Percentiles rank a stretch among this genome's conserved stretches.
Conservation (phyloP, 768 basidiomycete species). For the Mycena galericulata region DNA sequence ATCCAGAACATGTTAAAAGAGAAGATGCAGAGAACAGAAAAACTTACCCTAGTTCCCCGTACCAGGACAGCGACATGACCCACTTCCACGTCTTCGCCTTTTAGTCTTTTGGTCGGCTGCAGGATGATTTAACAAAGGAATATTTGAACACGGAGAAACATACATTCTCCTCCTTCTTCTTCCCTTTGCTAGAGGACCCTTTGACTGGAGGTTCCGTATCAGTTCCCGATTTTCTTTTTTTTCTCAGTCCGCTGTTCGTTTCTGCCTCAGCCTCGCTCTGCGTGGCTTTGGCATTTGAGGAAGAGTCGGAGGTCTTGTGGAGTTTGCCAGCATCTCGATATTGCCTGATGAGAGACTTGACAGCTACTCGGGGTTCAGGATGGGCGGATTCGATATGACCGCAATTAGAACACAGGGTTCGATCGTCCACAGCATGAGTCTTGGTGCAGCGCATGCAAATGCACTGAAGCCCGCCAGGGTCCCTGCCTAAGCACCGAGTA, state of each 20-base stretch:
- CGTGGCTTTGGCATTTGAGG: background rate
- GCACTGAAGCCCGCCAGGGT: background rate
- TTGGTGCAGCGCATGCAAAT: conserved; percentile 5
- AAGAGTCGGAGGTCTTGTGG: background rate
- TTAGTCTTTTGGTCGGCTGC: too few species aligned
- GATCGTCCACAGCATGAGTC: background rate
- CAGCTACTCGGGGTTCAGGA: background rate
- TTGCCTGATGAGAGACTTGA: background rate
- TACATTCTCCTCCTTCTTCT: background rate
- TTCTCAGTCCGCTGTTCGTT: background rate
- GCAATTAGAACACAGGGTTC: conserved; percentile 1
- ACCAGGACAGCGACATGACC: background rate
- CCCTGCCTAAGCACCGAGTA: background rate
- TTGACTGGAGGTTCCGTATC: background rate
- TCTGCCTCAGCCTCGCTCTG: background rate
- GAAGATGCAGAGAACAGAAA: background rate
- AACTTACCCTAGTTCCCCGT: background rate
- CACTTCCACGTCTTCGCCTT: background rate
- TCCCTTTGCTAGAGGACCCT: background rate
- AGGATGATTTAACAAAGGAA: background rate
- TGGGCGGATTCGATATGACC: conserved; percentile 9
- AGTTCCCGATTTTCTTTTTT: background rate
- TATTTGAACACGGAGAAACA: background rate
- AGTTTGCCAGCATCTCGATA: conserved; percentile 2
- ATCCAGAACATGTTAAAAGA: background rate